phyloP scores from a whole-genome alignment of 176 grass and related monocot genomes.

The Ampelocalamus luodianensis region DNA sequence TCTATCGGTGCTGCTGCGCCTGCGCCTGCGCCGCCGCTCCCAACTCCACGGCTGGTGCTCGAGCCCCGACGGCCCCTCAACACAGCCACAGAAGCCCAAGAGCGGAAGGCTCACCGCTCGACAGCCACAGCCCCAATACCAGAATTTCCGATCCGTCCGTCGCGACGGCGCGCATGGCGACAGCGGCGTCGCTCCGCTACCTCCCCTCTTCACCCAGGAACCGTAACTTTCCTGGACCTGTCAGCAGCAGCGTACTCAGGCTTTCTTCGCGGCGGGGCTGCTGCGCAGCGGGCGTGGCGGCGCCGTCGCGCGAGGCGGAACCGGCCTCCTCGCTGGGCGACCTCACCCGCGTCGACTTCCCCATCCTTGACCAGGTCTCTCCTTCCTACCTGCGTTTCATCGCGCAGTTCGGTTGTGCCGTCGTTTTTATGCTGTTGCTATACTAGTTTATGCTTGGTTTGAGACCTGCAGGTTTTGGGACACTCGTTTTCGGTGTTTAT shows the following conservation, averaged over 20 bases:
- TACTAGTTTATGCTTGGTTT: not conserved
- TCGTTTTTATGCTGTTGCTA: not conserved
- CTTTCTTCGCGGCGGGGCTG: conserved; percentile 17
- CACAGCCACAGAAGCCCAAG: no score
- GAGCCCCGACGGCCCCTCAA: no score
- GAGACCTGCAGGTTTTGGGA: not conserved
- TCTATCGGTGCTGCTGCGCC: no score
- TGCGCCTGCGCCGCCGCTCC: no score
- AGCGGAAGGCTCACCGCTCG: no score
- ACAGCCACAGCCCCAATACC: no score
- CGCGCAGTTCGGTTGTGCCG: no score
- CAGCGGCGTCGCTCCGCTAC: conserved; percentile 50
- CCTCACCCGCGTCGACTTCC: conserved; percentile 72
- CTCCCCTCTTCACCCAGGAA: conserved; percentile 31
- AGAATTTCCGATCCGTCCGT: not conserved
- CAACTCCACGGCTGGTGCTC: no score
- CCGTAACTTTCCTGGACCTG: not conserved
- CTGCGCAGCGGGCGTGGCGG: conserved; percentile 39
- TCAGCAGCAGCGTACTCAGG: not conserved
- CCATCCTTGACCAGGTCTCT: conserved; percentile 84
- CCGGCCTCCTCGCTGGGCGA: conserved; percentile 76
- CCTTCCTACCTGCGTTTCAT: no score
- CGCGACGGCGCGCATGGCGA: conserved; percentile 53
- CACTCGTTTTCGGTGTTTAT: not conserved
- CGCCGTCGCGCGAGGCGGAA: conserved; percentile 52